These are phyloP conservation scores for Chlamydomonas sp. DNA, from an alignment of 139 green algal species.

Conservation along the genomic window DNA sequence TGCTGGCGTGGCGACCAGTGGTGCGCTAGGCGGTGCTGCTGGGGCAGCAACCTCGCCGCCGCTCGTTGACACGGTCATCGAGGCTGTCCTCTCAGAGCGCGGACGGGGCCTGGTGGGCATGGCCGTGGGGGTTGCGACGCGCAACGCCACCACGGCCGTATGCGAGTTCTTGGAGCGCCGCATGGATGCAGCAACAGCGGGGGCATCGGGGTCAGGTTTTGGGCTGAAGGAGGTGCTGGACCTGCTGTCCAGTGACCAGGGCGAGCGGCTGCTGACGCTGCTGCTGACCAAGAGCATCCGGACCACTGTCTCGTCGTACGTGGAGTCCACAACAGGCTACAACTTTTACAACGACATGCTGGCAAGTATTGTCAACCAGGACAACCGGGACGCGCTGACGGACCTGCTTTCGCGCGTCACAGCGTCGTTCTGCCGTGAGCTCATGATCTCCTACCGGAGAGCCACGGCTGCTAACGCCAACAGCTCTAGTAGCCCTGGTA, in stretches of 20 bases:
- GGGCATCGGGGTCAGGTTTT: not conserved
- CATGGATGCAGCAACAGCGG: constrained; percentile 7
- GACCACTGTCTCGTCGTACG: constrained; percentile 48
- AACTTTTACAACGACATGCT: constrained; percentile 60
- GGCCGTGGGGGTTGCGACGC: constrained; percentile 50
- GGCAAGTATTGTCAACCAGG: constrained; percentile 34
- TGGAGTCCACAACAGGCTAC: constrained; percentile 48
- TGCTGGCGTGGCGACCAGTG: not conserved
- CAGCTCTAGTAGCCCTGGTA: not conserved
- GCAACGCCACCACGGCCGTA: constrained; percentile 45
- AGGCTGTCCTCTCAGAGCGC: constrained; percentile 51
- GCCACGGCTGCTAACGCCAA: not conserved
- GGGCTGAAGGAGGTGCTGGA: constrained; percentile 23
- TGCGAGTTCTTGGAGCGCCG: constrained; percentile 54
- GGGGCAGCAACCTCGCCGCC: not conserved
- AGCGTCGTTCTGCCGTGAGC: constrained; percentile 46
- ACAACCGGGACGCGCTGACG: constrained; percentile 49
- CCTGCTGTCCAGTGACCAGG: constrained; percentile 51
- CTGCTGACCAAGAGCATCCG: constrained; percentile 58
- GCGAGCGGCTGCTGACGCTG: constrained; percentile 44
- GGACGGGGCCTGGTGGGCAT: constrained; percentile 49
- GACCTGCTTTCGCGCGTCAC: constrained; percentile 48
- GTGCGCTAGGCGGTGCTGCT: too few relatives aligned
- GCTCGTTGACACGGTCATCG: constrained; percentile 44
- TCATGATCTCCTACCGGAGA: constrained; percentile 20